These are phyloP conservation scores for Eimeria praecox DNA, from an alignment of 169 alveolate genomes.

Conservation along the genomic window DNA sequence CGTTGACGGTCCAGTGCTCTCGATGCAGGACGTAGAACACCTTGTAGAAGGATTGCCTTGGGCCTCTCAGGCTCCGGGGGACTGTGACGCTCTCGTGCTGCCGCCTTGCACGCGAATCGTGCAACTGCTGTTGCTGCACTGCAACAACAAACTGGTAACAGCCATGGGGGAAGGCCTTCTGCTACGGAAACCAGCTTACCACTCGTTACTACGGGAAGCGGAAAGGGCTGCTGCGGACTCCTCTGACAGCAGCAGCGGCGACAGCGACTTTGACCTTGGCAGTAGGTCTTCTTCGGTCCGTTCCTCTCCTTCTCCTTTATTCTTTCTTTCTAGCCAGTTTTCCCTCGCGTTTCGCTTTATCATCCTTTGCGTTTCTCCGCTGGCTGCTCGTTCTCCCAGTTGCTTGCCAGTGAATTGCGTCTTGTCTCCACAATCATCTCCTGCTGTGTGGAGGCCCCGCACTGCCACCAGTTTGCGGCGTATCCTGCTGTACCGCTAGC, in stretches of 20 bases:
- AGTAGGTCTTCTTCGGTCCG: background rate
- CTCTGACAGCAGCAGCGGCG: constrained; percentile 44
- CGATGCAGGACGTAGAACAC: constrained; percentile 25
- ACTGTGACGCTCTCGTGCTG: constrained; percentile 70
- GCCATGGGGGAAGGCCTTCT: constrained; percentile 64
- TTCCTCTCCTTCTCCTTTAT: background rate
- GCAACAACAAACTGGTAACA: constrained; percentile 48
- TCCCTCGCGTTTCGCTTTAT: background rate
- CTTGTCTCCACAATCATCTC: background rate
- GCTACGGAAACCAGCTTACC: constrained; percentile 38
- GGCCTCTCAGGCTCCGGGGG: constrained; percentile 42
- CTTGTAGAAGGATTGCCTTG: constrained; percentile 51
- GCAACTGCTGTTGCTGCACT: constrained; percentile 58
- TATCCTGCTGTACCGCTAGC: background rate
- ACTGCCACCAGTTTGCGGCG: background rate
- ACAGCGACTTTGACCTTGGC: constrained; percentile 33
- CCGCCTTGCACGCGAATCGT: constrained; percentile 78
- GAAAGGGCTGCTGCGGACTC: background rate
- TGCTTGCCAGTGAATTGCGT: background rate
- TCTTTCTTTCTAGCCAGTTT: background rate
- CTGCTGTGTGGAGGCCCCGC: background rate
- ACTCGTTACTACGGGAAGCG: background rate
- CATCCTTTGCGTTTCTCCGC: background rate
- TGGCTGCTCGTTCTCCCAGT: background rate
- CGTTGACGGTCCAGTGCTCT: background rate